A percentile compares a stretch with the other conserved stretches of the same genome.
Evolutionary conservation across 495 filamentous ascomycete genomes (phyloP).

Genomic region (Sporormia fimetaria): DNA sequence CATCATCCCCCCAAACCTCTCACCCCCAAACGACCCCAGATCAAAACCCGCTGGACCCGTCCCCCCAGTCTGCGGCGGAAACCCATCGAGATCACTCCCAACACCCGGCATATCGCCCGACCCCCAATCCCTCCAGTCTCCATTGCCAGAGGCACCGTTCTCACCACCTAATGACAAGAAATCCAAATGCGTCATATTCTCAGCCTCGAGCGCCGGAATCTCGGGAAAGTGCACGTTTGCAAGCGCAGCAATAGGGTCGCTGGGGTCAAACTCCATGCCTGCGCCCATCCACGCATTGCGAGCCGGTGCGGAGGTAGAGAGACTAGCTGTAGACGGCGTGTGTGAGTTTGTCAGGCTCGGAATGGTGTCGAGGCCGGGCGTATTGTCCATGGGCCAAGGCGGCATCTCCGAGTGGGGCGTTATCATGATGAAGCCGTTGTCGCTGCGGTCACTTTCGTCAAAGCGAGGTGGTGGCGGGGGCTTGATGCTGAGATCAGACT

Average conservation of each 20-base stretch:
- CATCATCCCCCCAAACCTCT: constrained; percentile 5
- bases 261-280: constrained; percentile 16
- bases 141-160: constrained; percentile 7
- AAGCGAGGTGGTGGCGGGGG: constrained; percentile 5
- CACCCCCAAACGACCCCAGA: not conserved
- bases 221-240: constrained; percentile 24
- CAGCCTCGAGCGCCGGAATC: constrained; percentile 6
- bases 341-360: not conserved
- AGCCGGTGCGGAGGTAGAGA: constrained; percentile 3
- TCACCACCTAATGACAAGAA: constrained; percentile 18
- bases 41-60: constrained; percentile 1
- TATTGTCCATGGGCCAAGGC: constrained; percentile 9
- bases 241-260: constrained; percentile 14
- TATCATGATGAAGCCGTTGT: constrained; percentile 26
- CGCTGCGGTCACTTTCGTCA: constrained; percentile 12
- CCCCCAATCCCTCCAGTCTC: constrained; percentile 18
- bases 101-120: constrained; percentile 7
- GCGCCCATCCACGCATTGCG: constrained; percentile 26
- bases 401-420: constrained; percentile 26
- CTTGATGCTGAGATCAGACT: constrained; percentile 20
- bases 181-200: constrained; percentile 19
- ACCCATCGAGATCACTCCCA: constrained; percentile 27
- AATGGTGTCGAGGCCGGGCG: constrained; percentile 6
- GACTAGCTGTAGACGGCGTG: not conserved
- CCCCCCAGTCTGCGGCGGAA: constrained; percentile 18